Conservation (phyloP, 2,329 filamentous ascomycete species). For the Aspergillus persii region DNA sequence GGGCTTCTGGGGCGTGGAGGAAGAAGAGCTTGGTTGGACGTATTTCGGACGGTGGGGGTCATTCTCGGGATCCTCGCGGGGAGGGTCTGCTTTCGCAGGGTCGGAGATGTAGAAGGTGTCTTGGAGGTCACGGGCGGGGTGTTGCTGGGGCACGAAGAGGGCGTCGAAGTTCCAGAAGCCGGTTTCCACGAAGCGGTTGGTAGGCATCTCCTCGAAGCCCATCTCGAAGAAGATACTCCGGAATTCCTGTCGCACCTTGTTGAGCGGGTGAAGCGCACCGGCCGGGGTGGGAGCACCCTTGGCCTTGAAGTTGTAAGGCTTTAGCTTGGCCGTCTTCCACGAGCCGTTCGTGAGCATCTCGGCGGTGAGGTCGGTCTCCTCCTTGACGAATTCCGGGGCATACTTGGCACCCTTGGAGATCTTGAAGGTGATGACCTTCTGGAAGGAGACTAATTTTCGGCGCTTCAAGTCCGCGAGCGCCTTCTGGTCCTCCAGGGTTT, state of each 20-base stretch:
- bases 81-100: slow-evolving; percentile 69
- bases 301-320: slow-evolving; percentile 75
- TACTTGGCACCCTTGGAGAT: slow-evolving; percentile 85
- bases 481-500: slow-evolving; percentile 70
- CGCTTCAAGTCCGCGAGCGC: slow-evolving; percentile 80
- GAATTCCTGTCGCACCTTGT: slow-evolving; percentile 95
- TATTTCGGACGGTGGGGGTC: slow-evolving; percentile 41
- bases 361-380: slow-evolving; percentile 90
- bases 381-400: slow-evolving; percentile 81
- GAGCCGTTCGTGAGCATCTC: slow-evolving; percentile 85
- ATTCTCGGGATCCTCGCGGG: slow-evolving; percentile 54
- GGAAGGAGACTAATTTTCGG: slow-evolving; percentile 79
- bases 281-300: slow-evolving; percentile 53
- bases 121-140: slow-evolving; percentile 93
- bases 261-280: slow-evolving; percentile 61
- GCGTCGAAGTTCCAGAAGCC: slow-evolving; percentile 99
- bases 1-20: slow-evolving; percentile 45
- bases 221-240: slow-evolving; percentile 98
- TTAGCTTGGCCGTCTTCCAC: slow-evolving; percentile 92
- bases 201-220: slow-evolving; percentile 98
- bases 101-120: slow-evolving; percentile 99
- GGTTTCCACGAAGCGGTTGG: slow-evolving; percentile 87
- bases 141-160: slow-evolving; percentile 95
- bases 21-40: slow-evolving; percentile 46
- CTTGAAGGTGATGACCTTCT: slow-evolving; percentile 82